Evolutionary conservation across 2,329 filamentous ascomycete genomes (phyloP).

Genomic region (Talaromyces islandicus): DNA sequence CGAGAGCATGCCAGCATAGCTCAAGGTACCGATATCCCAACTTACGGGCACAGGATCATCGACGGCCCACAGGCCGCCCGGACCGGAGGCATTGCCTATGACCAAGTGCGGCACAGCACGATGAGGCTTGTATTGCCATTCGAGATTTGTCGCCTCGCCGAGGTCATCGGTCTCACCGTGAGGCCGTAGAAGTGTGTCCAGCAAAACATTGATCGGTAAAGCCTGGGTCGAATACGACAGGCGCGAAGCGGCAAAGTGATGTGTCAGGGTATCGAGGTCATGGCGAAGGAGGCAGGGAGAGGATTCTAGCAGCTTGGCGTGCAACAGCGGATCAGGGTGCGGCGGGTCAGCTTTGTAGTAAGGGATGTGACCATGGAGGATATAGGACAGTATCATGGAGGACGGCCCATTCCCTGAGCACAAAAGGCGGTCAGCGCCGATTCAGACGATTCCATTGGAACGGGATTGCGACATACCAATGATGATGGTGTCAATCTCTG

Average conservation of each 20-base stretch:
- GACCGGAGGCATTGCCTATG: conserved; percentile 44
- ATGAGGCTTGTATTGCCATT: conserved; percentile 48
- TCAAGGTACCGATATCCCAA: conserved; percentile 54
- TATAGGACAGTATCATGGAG: conserved; percentile 57
- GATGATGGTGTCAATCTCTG: conserved; percentile 35
- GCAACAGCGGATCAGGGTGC: conserved; percentile 53
- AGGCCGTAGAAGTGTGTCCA: conserved; percentile 55
- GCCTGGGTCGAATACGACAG: conserved; percentile 58
- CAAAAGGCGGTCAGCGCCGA: conserved; percentile 13
- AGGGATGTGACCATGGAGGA: conserved; percentile 56
- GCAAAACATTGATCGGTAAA: conserved; percentile 53
- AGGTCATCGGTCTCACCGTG: conserved; percentile 54
- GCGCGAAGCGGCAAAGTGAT: conserved; percentile 52
- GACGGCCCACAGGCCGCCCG: conserved; percentile 57
- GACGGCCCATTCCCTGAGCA: conserved; percentile 54
- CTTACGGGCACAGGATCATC: conserved; percentile 48
- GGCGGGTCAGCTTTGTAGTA: conserved; percentile 46
- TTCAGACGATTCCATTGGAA: conserved; percentile 6
- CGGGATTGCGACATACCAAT: conserved; percentile 32
- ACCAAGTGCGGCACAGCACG: conserved; percentile 49
- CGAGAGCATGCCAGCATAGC: conserved; percentile 57
- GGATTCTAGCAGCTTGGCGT: conserved; percentile 46
- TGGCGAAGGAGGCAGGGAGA: conserved; percentile 42
- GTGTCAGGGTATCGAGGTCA: conserved; percentile 45
- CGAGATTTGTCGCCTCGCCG: conserved; percentile 44